Base-by-base conservation (phyloP, 1,139 yeast genomes). In the Yamadazyma trypodendri region DNA sequence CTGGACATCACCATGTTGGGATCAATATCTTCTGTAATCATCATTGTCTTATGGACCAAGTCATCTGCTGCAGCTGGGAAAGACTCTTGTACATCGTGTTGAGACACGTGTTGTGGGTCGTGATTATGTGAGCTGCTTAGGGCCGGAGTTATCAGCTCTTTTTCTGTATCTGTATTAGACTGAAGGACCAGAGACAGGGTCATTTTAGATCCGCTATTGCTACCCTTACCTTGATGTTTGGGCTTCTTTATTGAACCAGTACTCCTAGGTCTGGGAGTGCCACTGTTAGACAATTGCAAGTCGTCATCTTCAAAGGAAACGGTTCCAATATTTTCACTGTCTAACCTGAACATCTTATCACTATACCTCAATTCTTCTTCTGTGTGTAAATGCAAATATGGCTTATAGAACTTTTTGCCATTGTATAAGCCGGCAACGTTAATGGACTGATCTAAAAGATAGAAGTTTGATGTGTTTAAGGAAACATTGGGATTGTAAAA, bases 381-480 rank as follows among this genome's bases (percentile, higher is more conserved):
- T 4, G 52, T 32, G 48, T 67, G 73, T 21, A 63, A 49, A 36
- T 51, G 61, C 15, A 66, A 34, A 41, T 64, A 69, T 1, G 64
- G 63, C 31, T 54, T 52, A 45, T 70, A 70, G n/a, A 45, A 45
- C 10, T 44, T 42, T 28, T 49, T 51, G 2, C 72, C 73, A 39
- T 63, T 54, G 47, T 68, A 69, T 12, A 68, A 53, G 5, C 67
- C 59, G 2, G 75, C 73, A 29, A 68, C 61, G 2, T 75, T 65
- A 9, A 69, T 62, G 16, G 72, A 66, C 37, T 69, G 75, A 44
- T 69, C 75, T 31, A 69, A 46, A 15, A 69, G 49, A 33, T 60
- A 54, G 39, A 34, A 32, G 12, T 31, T 23, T 2, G 30, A 14
- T 11, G 34, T 25, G 8, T 14, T 25, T 7, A 33, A 16, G 9